phyloP scores from a whole-genome alignment of 768 basidiomycete species.

The Kwoniella newhampshirensis region DNA sequence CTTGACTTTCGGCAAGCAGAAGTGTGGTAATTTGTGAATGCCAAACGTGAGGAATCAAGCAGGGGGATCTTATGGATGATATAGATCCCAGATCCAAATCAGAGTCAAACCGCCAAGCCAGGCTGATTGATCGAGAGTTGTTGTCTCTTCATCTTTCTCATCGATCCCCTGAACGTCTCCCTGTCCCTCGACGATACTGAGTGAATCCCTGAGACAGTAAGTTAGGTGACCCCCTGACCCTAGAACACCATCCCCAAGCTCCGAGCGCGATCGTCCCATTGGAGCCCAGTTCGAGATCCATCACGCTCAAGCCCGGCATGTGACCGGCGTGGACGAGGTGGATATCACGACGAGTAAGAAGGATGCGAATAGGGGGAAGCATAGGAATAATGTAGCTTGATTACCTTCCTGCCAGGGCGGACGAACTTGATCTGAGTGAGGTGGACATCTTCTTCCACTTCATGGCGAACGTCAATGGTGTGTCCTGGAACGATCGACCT shows the following conservation, averaged over 20 bases:
- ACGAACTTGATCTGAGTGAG: no score
- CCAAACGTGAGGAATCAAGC: no score
- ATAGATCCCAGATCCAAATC: no score
- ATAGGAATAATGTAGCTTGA: conserved; percentile 45
- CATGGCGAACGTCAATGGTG: no score
- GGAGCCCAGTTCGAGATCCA: conserved; percentile 10
- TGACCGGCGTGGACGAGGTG: conserved; percentile 34
- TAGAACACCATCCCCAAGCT: conserved; percentile 43
- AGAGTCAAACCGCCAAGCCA: no score
- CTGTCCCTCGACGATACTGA: conserved; percentile 2
- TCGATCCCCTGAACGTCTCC: conserved; percentile 2
- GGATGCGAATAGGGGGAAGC: conserved; percentile 34
- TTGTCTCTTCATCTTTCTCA: conserved; percentile 8
- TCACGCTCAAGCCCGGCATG: conserved; percentile 28
- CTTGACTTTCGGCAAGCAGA: no score
- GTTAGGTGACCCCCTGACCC: conserved; percentile 11
- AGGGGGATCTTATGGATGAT: no score
- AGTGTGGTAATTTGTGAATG: no score
- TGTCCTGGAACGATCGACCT: no score
- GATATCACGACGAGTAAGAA: conserved; percentile 31
- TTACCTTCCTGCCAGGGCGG: no score
- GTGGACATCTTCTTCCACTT: no score
- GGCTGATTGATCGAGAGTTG: no score
- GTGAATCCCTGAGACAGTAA: conserved; percentile 8
- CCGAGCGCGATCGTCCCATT: conserved; percentile 26